These are phyloP conservation scores for Phytophthora vignae DNA, from an alignment of 352 stramenopile species.

Conservation along the genomic window DNA sequence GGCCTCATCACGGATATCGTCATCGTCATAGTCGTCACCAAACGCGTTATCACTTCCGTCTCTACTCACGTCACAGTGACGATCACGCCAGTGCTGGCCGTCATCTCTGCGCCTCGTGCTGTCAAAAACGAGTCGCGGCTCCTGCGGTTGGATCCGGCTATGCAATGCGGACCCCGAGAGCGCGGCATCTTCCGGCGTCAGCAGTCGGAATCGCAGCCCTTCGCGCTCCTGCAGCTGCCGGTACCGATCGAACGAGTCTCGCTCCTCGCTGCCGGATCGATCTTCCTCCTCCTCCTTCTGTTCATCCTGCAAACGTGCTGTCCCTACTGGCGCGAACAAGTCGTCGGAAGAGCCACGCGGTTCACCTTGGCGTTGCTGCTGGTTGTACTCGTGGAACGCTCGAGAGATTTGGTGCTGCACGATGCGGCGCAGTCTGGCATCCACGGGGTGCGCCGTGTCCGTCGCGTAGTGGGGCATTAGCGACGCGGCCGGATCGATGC, in stretches of 20 bases:
- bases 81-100: slow-evolving; percentile 12
- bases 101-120: slow-evolving; percentile 14
- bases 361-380: slow-evolving; percentile 20
- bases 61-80: background rate
- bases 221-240: slow-evolving; percentile 33
- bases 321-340: background rate
- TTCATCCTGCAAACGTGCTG: background rate
- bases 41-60: background rate
- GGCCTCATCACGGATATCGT: slow-evolving; percentile 17
- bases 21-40: slow-evolving; percentile 10
- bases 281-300: slow-evolving; percentile 7
- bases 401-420: slow-evolving; percentile 49
- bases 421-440: slow-evolving; percentile 33
- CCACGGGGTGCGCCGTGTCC: slow-evolving; percentile 22
- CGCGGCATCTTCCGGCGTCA: slow-evolving; percentile 25
- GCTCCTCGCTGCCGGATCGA: background rate
- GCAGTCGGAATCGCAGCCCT: slow-evolving; percentile 29
- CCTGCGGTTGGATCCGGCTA: slow-evolving; percentile 6
- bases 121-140: slow-evolving; percentile 36
- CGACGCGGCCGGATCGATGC: slow-evolving; percentile 10
- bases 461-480: slow-evolving; percentile 31
- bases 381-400: slow-evolving; percentile 49
- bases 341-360: slow-evolving; percentile 7
- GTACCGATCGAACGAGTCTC: slow-evolving; percentile 19
- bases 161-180: slow-evolving; percentile 18